These are phyloP conservation scores for Yamadazyma philogaea DNA, from an alignment of 805 yeast species.

Conservation along the genomic window DNA sequence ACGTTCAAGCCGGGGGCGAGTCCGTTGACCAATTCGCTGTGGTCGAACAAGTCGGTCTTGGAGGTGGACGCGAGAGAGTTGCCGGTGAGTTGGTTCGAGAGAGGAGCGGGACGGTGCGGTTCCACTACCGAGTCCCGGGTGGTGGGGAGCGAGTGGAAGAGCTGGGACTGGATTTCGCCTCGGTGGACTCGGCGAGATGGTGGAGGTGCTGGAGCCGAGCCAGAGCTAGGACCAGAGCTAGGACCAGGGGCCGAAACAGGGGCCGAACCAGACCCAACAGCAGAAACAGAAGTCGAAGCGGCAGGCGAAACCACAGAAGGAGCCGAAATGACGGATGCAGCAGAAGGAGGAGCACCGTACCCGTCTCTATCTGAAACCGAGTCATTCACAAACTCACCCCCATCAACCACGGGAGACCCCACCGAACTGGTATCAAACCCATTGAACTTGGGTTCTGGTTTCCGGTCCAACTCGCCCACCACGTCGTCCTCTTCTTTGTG, in stretches of 20 bases:
- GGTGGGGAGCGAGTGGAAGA: constrained; percentile 44
- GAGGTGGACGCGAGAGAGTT: constrained; percentile 20
- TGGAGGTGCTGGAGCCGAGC: constrained; percentile 50
- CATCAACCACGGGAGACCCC: neutral
- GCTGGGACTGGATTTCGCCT: constrained; percentile 33
- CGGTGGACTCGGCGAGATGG: constrained; percentile 51
- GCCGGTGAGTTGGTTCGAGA: constrained; percentile 37
- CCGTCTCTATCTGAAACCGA: constrained; percentile 9
- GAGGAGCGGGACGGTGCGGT: constrained; percentile 19
- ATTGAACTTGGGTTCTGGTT: constrained; percentile 5
- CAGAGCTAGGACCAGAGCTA: neutral
- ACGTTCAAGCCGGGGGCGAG: constrained; percentile 69
- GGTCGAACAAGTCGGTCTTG: constrained; percentile 21
- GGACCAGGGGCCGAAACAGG: neutral
- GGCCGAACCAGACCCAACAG: neutral
- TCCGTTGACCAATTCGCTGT: constrained; percentile 15
- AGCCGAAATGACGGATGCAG: constrained; percentile 4
- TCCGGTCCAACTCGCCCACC: constrained; percentile 16
- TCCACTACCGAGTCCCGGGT: constrained; percentile 33
- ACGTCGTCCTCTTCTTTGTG: constrained; percentile 12
- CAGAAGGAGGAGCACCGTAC: constrained; percentile 7
- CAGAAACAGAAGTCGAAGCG: neutral
- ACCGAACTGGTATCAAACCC: constrained; percentile 5
- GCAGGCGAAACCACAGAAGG: constrained; percentile 1
- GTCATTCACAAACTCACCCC: neutral